A percentile compares a stretch with the other conserved stretches of the same genome.
Conservation (phyloP, 441 rosid species). For the Arabidopsis lyrata region DNA sequence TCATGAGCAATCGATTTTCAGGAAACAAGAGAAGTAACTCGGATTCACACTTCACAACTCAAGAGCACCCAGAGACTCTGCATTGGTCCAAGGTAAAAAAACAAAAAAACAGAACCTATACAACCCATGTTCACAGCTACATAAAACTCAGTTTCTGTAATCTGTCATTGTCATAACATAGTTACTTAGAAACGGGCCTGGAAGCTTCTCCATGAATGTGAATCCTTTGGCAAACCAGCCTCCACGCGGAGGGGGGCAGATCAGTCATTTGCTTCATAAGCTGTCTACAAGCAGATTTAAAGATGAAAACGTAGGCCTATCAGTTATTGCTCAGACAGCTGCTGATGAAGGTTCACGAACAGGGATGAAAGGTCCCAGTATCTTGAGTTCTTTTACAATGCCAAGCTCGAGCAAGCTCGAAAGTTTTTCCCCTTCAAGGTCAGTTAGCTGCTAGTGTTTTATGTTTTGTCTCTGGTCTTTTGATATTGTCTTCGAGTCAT, state of each 20-base stretch:
- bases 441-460: constrained; percentile 38
- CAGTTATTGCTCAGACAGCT: constrained; percentile 72
- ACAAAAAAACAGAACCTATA: constrained; percentile 6
- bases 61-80: constrained; percentile 69
- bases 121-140: constrained; percentile 29
- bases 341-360: constrained; percentile 99
- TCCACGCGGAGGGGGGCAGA: constrained; percentile 60
- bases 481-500: constrained; percentile 27
- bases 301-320: constrained; percentile 57
- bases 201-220: constrained; percentile 39
- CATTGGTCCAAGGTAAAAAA: constrained; percentile 83
- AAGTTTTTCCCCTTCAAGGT: constrained; percentile 69
- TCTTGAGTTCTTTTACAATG: constrained; percentile 56
- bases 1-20: constrained; percentile 63
- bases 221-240: constrained; percentile 45
- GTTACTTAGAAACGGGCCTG: constrained; percentile 69
- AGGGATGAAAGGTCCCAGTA: constrained; percentile 80
- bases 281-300: constrained; percentile 65
- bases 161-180: constrained; percentile 43
- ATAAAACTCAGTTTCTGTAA: constrained; percentile 10
- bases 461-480: constrained; percentile 24
- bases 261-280: constrained; percentile 70
- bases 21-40: constrained; percentile 84
- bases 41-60: constrained; percentile 69
- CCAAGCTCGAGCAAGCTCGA: constrained; percentile 71